Conservation (phyloP, 345 rosid species). For the Populus davidiana region DNA sequence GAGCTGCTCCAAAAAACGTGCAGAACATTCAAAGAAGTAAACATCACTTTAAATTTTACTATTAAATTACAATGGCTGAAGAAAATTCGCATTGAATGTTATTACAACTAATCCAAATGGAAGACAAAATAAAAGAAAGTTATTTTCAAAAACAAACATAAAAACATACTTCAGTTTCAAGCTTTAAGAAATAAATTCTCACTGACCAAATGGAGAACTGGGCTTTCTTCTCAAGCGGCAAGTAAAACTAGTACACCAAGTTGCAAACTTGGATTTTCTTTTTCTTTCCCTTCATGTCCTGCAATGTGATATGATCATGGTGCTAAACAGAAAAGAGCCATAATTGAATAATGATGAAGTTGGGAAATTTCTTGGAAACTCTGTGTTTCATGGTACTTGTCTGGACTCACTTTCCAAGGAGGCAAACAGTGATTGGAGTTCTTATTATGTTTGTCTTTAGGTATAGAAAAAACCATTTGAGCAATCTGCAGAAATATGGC, state of each 20-base stretch:
- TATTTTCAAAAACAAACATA: neutral
- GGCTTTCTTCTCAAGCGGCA: neutral
- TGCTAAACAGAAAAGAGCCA: neutral
- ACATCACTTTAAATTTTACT: neutral
- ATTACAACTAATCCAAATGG: neutral
- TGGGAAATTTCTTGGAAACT: conserved; percentile 16
- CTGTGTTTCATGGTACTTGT: neutral
- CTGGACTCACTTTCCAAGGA: neutral
- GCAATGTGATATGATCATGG: neutral
- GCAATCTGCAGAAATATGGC: conserved; percentile 48
- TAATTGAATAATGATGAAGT: neutral
- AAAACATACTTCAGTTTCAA: neutral
- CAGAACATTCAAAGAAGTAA: neutral
- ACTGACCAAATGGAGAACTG: neutral
- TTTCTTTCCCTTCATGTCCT: neutral
- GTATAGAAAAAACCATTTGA: conserved; percentile 33
- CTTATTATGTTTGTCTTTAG: neutral
- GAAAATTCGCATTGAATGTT: neutral
- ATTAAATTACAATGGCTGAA: no score
- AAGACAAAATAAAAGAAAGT: neutral
- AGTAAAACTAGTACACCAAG: neutral
- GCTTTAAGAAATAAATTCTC: neutral
- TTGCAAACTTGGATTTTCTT: neutral
- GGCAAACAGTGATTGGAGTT: neutral
- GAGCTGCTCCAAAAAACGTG: neutral